Base-by-base conservation (phyloP, 768 basidiomycete genomes). In the Boletus vermiculosoides region DNA sequence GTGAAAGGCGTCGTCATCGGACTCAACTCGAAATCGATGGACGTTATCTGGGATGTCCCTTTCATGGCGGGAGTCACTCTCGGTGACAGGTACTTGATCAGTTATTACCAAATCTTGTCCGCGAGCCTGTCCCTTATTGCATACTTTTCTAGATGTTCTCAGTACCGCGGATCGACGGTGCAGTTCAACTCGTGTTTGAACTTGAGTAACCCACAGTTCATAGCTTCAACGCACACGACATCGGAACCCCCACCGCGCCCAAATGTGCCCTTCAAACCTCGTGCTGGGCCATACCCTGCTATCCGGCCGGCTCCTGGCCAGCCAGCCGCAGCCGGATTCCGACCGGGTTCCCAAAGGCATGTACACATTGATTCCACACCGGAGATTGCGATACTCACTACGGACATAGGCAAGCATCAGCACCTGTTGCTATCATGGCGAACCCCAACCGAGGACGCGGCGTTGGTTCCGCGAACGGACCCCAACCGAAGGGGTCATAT, bases 1-100 rank as follows among this genome's bases (percentile, higher is more conserved):
- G 88, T 87, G 50, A 98, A 96, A 73, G 97, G 97, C 22, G 92
- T 96, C 16, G 94, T 98, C 25, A 83, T 98, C 51, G 92, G 95
- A 15, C 73, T 99, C 65, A 92, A 87, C 64, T 74, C 87, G 3
- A 90, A 88, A 67, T 84, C 88, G 4, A 89, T 98, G 82, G 97
- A 98, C 70, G 89, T 98, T 23, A 82, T 96, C 0, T 98, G 97
- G 92, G 97, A 99, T 70, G 87, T 89, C 23, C 82, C 93, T 1
- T 98, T 99, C 74, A 92, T 99, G 84, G 86, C 93, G 22, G 97
- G 97, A 8, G 80, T 82, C 3, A 97, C 91, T 0, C 76, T 98
- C 12, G 85, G 86, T 4, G 92, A 91, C 65, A 80, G 94, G 90
- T 93, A 64, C 66, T 39, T 41, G 30, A 30, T 16, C 33, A 15